Conservation (phyloP, 495 filamentous ascomycete genomes). For the Lophiostoma macrostomum region DNA sequence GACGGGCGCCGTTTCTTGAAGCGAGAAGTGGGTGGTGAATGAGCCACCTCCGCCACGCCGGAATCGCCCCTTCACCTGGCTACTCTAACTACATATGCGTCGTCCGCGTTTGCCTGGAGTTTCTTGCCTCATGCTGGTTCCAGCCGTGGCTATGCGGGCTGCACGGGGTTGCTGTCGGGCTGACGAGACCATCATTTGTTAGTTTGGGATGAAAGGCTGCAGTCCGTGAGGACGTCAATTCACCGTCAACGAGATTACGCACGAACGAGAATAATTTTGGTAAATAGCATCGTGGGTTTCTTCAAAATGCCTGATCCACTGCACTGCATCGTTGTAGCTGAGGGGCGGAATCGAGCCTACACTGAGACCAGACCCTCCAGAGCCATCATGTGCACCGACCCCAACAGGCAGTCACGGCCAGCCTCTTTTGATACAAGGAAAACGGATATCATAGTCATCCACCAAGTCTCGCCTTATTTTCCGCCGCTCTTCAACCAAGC, state of each 20-base stretch:
- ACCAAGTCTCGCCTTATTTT: slow-evolving; percentile 9
- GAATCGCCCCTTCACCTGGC: neutral
- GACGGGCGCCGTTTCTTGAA: no score
- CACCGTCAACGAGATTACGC: no score
- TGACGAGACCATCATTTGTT: neutral
- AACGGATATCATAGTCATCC: slow-evolving; percentile 10
- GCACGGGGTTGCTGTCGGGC: neutral
- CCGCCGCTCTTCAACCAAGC: slow-evolving; percentile 71
- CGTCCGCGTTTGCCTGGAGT: neutral
- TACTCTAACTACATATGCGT: neutral
- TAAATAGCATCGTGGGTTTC: no score
- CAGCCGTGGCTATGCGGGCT: neutral
- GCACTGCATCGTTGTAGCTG: no score
- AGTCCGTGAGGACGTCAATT: neutral
- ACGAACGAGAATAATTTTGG: no score
- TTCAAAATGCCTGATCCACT: no score
- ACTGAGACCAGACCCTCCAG: no score
- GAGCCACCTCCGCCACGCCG: neutral
- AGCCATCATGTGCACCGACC: neutral
- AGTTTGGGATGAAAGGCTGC: neutral
- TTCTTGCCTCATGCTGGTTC: neutral
- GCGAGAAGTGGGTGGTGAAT: neutral
- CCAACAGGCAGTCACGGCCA: neutral
- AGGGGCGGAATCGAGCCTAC: no score
- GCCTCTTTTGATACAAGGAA: neutral